These are phyloP conservation scores for Hygrophila difformis DNA, from an alignment of 257 asterid species.

Conservation along the genomic window DNA sequence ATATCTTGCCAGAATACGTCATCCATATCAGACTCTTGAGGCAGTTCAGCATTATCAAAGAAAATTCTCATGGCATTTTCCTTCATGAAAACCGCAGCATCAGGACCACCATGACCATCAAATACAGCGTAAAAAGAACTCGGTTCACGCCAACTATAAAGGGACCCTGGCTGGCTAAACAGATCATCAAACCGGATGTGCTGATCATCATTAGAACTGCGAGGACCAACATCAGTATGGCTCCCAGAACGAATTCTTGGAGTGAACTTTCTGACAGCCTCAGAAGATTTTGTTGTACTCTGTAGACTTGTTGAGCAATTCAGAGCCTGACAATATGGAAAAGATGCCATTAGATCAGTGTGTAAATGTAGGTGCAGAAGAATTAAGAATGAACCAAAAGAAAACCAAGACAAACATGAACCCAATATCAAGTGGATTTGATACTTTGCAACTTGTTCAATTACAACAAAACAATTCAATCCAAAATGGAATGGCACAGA, in stretches of 20 bases:
- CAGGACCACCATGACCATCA: constrained; percentile 95
- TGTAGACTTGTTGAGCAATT: neutral
- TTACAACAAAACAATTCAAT: no score
- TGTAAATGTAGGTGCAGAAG: no score
- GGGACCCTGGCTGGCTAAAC: constrained; percentile 46
- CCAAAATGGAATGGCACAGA: no score
- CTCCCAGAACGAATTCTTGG: constrained; percentile 76
- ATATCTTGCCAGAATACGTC: constrained; percentile 51
- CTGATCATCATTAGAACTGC: constrained; percentile 73
- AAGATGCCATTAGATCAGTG: no score
- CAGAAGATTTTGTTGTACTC: neutral
- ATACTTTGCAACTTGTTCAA: no score
- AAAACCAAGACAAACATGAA: no score
- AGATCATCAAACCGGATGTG: constrained; percentile 77
- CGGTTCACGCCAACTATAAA: constrained; percentile 53
- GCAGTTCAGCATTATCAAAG: constrained; percentile 66
- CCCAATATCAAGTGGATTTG: no score
- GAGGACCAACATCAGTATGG: constrained; percentile 78
- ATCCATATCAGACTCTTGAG: constrained; percentile 41
- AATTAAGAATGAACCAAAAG: no score
- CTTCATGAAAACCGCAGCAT: constrained; percentile 66
- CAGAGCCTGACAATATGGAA: neutral
- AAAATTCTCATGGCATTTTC: constrained; percentile 53
- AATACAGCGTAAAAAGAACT: constrained; percentile 82
- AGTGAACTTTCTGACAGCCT: constrained; percentile 2